Evolutionary conservation across 495 filamentous ascomycete genomes (phyloP).

Genomic region (Jackrogersella multiformis): DNA sequence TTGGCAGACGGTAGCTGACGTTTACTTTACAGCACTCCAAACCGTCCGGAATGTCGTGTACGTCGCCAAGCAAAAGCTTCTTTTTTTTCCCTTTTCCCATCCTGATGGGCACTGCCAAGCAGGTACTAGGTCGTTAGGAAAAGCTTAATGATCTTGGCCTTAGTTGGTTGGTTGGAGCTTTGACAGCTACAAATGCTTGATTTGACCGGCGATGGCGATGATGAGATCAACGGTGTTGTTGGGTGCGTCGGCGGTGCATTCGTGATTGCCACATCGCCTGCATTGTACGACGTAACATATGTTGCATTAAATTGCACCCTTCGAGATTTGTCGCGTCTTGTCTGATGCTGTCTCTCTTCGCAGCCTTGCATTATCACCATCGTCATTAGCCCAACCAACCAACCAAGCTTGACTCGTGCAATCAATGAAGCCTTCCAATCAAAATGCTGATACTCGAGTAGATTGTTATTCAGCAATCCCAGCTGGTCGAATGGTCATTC

Average conservation of each 20-base stretch:
- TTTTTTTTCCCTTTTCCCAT: slow-evolving; percentile 37
- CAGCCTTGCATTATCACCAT: background rate
- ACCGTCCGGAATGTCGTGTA: slow-evolving; percentile 50
- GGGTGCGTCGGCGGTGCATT: slow-evolving; percentile 32
- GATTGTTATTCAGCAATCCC: slow-evolving; percentile 60
- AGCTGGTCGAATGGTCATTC: slow-evolving; percentile 52
- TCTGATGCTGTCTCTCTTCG: slow-evolving; percentile 5
- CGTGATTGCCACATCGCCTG: slow-evolving; percentile 31
- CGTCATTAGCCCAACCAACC: background rate
- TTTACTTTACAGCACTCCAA: slow-evolving; percentile 48
- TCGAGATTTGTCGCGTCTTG: background rate
- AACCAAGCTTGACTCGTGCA: background rate
- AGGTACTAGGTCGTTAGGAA: slow-evolving; percentile 23
- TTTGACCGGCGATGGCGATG: slow-evolving; percentile 10
- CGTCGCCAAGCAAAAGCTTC: slow-evolving; percentile 49
- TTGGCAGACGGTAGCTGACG: slow-evolving; percentile 43
- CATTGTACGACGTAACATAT: slow-evolving; percentile 35
- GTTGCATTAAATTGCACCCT: slow-evolving; percentile 16
- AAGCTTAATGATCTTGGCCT: slow-evolving; percentile 31
- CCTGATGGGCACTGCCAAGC: slow-evolving; percentile 34
- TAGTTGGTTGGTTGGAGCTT: slow-evolving; percentile 26
- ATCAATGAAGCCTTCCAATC: background rate
- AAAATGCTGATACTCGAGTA: slow-evolving; percentile 36
- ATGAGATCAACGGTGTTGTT: slow-evolving; percentile 28
- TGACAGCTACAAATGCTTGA: slow-evolving; percentile 17